Evolutionary conservation across 129 eudicot species (phyloP).

Genomic region (Escallonia rubra): DNA sequence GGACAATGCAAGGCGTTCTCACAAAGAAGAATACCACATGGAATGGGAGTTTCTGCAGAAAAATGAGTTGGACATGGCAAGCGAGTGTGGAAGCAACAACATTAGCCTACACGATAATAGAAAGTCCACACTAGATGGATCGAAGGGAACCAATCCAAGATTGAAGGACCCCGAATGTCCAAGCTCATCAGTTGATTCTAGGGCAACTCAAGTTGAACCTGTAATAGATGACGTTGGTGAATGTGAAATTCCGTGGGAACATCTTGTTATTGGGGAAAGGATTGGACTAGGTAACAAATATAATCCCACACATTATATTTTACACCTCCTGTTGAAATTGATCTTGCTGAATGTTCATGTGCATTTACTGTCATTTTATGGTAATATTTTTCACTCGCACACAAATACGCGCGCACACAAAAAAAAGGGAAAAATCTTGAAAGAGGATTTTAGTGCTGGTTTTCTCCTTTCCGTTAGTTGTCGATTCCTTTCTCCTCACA

Average conservation of each 20-base stretch:
- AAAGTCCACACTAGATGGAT: slow-evolving; percentile 25
- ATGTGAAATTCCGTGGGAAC: slow-evolving; percentile 98
- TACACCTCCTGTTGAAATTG: not conserved
- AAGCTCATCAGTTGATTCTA: slow-evolving; percentile 25
- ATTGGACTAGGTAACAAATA: slow-evolving; percentile 78
- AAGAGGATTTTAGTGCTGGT: too few species aligned
- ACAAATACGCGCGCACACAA: too few species aligned
- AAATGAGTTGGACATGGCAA: slow-evolving; percentile 27
- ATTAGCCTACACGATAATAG: slow-evolving; percentile 25
- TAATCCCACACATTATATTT: slow-evolving; percentile 1
- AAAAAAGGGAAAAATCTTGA: too few species aligned
- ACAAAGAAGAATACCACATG: slow-evolving; percentile 17
- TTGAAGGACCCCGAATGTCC: slow-evolving; percentile 38
- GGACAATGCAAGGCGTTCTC: slow-evolving; percentile 17
- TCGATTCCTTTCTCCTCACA: not conserved
- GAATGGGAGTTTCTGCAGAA: slow-evolving; percentile 20
- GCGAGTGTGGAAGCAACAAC: slow-evolving; percentile 17
- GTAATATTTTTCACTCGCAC: too few species aligned
- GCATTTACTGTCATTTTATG: too few species aligned
- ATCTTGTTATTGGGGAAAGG: slow-evolving; percentile 91
- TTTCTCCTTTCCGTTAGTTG: too few species aligned
- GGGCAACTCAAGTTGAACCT: slow-evolving; percentile 26
- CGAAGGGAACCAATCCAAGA: slow-evolving; percentile 23
- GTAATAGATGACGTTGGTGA: slow-evolving; percentile 77
- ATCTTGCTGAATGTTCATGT: not conserved